Evolutionary conservation across 495 filamentous ascomycete genomes (phyloP).

Genomic region (Aspergillus avenaceus): DNA sequence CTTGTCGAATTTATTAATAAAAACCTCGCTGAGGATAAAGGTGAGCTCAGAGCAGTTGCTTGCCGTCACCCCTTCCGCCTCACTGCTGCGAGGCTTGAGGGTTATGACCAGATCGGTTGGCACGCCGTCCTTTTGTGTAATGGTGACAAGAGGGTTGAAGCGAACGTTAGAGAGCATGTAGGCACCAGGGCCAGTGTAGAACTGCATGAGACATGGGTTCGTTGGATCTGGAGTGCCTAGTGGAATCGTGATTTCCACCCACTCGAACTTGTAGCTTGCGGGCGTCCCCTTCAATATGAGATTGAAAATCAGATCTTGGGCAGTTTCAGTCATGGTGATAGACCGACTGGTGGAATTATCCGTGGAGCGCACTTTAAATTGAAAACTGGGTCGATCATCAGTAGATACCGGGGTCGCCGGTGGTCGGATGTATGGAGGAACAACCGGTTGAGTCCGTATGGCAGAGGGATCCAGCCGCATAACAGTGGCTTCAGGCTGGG

Average conservation of each 20-base stretch:
- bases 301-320: neutral
- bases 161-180: neutral
- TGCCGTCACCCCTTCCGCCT: neutral
- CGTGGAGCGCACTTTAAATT: neutral
- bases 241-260: neutral
- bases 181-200: neutral
- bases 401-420: no score
- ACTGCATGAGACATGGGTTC: neutral
- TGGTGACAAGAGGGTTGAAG: neutral
- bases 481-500: neutral
- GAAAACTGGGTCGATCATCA: neutral
- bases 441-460: neutral
- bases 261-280: neutral
- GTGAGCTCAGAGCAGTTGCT: neutral
- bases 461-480: neutral
- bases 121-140: neutral
- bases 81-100: neutral
- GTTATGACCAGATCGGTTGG: neutral
- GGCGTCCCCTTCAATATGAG: neutral
- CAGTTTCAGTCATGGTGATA: neutral
- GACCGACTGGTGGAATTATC: neutral
- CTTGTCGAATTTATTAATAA: neutral
- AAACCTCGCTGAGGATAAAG: neutral
- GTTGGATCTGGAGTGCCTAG: neutral
- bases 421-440: neutral